These are phyloP conservation scores for Debaryomyces fabryi DNA, from an alignment of 1,139 yeast species.

Conservation along the genomic window DNA sequence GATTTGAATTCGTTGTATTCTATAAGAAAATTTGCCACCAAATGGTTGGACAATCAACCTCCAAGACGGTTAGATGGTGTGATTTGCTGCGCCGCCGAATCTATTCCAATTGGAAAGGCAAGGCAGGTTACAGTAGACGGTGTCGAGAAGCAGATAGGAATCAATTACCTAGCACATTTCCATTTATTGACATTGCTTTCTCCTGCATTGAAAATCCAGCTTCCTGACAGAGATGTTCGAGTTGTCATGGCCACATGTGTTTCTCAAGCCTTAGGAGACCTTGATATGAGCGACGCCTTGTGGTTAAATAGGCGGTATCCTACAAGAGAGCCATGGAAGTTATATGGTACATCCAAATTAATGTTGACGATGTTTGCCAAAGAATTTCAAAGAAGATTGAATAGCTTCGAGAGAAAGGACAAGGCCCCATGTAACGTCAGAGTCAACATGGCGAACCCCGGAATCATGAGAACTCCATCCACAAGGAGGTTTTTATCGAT, in stretches of 20 bases:
- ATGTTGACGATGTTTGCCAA: conserved; percentile 71
- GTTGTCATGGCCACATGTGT: conserved; percentile 76
- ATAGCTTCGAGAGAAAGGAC: conserved; percentile 62
- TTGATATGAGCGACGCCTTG: conserved; percentile 68
- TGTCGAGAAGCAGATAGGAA: conserved; percentile 79
- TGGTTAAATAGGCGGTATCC: conserved; percentile 69
- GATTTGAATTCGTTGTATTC: conserved; percentile 75
- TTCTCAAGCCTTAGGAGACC: conserved; percentile 69
- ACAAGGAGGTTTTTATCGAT: conserved; percentile 76
- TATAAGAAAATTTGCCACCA: conserved; percentile 89
- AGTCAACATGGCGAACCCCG: conserved; percentile 86
- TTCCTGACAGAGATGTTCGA: conserved; percentile 92
- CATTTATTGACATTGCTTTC: conserved; percentile 76
- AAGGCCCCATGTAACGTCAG: conserved; percentile 68
- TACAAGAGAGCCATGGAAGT: conserved; percentile 63
- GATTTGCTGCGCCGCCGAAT: conserved; percentile 83
- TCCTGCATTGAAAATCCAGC: conserved; percentile 85
- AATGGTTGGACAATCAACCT: conserved; percentile 89
- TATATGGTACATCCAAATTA: conserved; percentile 81
- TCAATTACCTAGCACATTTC: conserved; percentile 78
- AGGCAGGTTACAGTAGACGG: conserved; percentile 78
- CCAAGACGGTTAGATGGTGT: conserved; percentile 90
- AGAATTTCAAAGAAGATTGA: conserved; percentile 71
- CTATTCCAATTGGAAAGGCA: conserved; percentile 64
- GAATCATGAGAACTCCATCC: conserved; percentile 84